Evolutionary conservation across 345 rosid genomes (phyloP), one percentile per base, ranked within the genome.

Genomic region (Pistacia integerrima): DNA sequence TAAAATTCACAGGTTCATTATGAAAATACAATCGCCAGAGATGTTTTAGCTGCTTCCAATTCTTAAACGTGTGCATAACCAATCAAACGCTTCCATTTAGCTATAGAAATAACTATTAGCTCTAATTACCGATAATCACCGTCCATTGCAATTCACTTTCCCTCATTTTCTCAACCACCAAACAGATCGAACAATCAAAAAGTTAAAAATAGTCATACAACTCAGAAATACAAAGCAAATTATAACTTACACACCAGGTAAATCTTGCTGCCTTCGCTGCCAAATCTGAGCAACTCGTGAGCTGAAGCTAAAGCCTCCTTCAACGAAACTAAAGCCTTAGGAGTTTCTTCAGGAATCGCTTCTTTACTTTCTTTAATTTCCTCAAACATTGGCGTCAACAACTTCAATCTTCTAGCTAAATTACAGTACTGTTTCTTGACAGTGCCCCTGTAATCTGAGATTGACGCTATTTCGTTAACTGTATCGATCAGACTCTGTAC

Each of bases 251-350:
- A 78, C 79, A 96, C 99, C 97, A 93, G 66, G 83, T 92, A 93
- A 85, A 96, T 90, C 88, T 92, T 93, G 89, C 98, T 93, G 78
- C 94, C 97, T 78, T 91, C 87, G 79, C 93, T 76, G 64, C 97
- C 97, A 73, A 83, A 82, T 75, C 82, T 73, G 67, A 88, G 90
- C 84, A 88, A 67, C 72, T 86, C 92, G 77, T 77, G 80, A 13
- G 90, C 84, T 8, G 80, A 83, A 66, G 59, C 72, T 59, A 88
- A 66, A 61, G 84, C 84, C 22, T 74, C 78, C 63, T 83, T 68
- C 33, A 86, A 77, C 30, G 76, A 82, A 52, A 69, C 64, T 13
- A 88, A 79, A 55, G 90, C 86, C 51, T 57, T 60, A 48, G 67
- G 20, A 8, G 87, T 78, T 58, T 80, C 86, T 18, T 75, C 79